Evolutionary conservation across 2,329 filamentous ascomycete genomes (phyloP), one percentile per base, ranked within the genome.

Genomic region (Dothidotthia symphoricarpi): DNA sequence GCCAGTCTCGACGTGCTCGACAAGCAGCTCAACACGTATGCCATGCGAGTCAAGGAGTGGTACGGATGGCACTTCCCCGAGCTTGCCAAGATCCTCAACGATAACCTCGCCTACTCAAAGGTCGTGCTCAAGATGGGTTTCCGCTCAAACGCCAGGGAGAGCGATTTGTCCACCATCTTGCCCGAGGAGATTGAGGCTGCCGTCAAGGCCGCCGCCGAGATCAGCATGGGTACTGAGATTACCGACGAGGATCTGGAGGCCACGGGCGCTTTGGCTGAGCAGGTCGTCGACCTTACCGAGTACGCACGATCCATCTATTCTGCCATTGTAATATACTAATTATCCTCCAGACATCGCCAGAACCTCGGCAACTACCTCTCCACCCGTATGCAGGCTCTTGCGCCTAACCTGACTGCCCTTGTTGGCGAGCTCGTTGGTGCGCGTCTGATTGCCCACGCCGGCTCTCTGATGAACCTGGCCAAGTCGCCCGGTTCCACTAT

Each of bases 21-120:
- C 75, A 98, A 98, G 78, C 93, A 98, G 72, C 77, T 98, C 50
- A 98, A 98, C 76, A 93, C 88, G 57, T 97, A 96, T 66, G 91
- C 93, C 51, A 98, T 98, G 93, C 81, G 93, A 69, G 89, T 96
- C 47, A 97, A 97, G 82, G 93, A 98, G 71, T 98, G 93, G 93
- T 98, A 98, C 67, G 93, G 93, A 61, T 98, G 93, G 93, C 93
- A 97, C 72, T 98, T 97, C 76, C 93, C 93, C 27, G 93, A 98
- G 75, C 83, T 98, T 78, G 90, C 88, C 63, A 91, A 90, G 73
- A 95, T 95, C 63, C 78, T 97, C 63, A 67, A 66, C 45, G 93
- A 98, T 77, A 98, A 98, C 72, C 48, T 59, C 11, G 57, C 57
- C 15, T 98, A 95, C 67, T 83, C 90, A 43, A 85, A 84, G 53